phyloP scores from a whole-genome alignment of 345 rosid species.

The Hibiscus syriacus region DNA sequence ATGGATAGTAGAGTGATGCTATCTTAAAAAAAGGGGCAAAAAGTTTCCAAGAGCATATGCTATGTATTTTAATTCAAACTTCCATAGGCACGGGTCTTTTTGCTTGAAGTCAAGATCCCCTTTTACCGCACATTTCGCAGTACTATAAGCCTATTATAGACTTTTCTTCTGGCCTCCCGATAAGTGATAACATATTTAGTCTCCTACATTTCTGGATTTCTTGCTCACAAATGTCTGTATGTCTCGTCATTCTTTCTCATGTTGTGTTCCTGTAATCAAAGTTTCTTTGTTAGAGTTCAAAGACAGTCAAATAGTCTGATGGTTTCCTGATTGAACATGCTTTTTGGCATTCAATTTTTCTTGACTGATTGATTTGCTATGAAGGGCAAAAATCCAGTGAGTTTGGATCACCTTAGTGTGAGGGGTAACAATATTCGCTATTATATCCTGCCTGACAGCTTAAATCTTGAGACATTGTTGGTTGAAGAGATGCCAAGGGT shows the following conservation, averaged over 20 bases:
- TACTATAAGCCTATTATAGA: not conserved
- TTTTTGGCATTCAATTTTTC: not conserved
- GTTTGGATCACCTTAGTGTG: conserved; percentile 83
- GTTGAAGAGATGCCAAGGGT: conserved; percentile 93
- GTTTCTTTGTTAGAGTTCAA: not conserved
- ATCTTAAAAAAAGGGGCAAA: not conserved
- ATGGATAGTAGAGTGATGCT: not conserved
- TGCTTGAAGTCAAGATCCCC: no score
- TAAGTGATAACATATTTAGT: not conserved
- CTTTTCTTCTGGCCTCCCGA: not conserved
- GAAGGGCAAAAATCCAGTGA: conserved; percentile 88
- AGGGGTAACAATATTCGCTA: conserved; percentile 96
- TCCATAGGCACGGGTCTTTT: not conserved
- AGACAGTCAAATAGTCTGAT: not conserved
- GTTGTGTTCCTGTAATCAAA: not conserved
- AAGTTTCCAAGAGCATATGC: not conserved
- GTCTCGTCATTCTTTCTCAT: not conserved
- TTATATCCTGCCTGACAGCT: conserved; percentile 97
- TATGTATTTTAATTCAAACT: no score
- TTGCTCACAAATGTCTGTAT: not conserved
- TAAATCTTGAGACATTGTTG: conserved; percentile 88
- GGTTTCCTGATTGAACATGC: not conserved
- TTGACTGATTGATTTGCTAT: not conserved
- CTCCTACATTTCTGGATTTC: not conserved
- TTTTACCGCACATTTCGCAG: not conserved